Conservation (phyloP, 2,329 filamentous ascomycete species). For the Rutstroemia sp. region DNA sequence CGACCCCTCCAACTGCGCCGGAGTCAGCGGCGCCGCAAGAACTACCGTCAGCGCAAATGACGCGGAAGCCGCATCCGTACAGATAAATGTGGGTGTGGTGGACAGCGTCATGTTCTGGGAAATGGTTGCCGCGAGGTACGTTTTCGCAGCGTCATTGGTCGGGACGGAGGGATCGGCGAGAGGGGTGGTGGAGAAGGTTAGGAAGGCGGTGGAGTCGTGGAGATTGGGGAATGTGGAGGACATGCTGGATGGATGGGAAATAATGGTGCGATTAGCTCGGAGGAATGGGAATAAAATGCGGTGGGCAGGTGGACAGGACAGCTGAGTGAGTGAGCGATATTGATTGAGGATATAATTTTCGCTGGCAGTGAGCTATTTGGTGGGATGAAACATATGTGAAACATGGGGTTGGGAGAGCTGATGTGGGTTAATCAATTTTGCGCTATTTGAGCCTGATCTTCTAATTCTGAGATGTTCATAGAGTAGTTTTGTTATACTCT, state of each 20-base stretch:
- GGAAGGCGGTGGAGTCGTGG: slow-evolving; percentile 16
- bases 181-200: slow-evolving; percentile 17
- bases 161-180: neutral
- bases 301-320: too few species aligned
- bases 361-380: neutral
- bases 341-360: neutral
- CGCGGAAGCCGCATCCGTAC: slow-evolving; percentile 14
- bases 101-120: slow-evolving; percentile 26
- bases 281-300: too few species aligned
- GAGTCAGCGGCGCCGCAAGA: slow-evolving; percentile 7
- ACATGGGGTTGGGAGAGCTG: neutral
- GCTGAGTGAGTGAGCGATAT: neutral
- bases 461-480: neutral
- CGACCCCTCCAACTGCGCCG: slow-evolving; percentile 7
- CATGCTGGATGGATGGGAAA: neutral
- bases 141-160: neutral
- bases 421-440: neutral
- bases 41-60: slow-evolving; percentile 22
- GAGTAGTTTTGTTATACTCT: neutral
- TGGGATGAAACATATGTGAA: neutral
- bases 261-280: neutral
- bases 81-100: slow-evolving; percentile 25
- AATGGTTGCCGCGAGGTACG: slow-evolving; percentile 23
- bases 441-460: neutral
- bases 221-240: slow-evolving; percentile 16